Conservation (phyloP, 371 early-diverging fungal species). For the Apophysomyces variabilis region DNA sequence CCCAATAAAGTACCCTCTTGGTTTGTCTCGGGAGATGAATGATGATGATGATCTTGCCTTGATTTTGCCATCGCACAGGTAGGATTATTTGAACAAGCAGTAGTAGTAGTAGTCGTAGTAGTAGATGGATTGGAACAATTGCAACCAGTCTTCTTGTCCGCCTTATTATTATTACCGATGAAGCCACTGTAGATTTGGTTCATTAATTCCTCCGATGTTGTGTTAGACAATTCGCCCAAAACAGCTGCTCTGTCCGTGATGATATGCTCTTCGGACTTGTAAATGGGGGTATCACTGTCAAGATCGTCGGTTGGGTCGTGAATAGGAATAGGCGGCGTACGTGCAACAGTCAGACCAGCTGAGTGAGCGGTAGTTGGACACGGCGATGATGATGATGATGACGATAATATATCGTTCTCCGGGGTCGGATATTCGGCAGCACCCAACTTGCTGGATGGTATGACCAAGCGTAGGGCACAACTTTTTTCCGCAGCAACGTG, state of each 20-base stretch:
- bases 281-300: conserved; percentile 51
- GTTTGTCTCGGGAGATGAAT: background rate
- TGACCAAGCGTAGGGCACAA: conserved; percentile 9
- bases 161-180: background rate
- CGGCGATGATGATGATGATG: background rate
- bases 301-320: conserved; percentile 56
- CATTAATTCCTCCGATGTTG: conserved; percentile 53
- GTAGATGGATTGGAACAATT: conserved; percentile 1
- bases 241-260: conserved; percentile 31
- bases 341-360: conserved; percentile 22
- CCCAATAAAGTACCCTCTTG: conserved; percentile 55
- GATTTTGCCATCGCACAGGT: too few relatives aligned
- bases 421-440: conserved; percentile 2
- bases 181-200: conserved; percentile 48
- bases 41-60: too few relatives aligned
- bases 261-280: conserved; percentile 38
- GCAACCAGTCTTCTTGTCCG: conserved; percentile 1
- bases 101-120: background rate
- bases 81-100: background rate
- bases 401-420: background rate
- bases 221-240: conserved; percentile 40
- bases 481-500: background rate
- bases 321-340: conserved; percentile 41
- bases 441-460: conserved; percentile 1
- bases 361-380: background rate